Evolutionary conservation across 345 rosid genomes (phyloP), one percentile per base, ranked within the genome.

Genomic region (Citrus inodora): DNA sequence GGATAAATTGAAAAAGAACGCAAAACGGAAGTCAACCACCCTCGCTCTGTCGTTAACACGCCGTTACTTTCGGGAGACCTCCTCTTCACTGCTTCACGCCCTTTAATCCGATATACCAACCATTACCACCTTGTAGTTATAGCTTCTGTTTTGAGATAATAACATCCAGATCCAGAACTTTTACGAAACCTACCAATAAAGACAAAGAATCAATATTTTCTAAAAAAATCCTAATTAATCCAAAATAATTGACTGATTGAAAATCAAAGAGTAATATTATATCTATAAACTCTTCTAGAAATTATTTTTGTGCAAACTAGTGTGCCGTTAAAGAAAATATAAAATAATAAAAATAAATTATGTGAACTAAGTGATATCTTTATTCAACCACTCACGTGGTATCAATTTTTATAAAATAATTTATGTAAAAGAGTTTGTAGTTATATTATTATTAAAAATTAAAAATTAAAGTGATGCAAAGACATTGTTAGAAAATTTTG

Each of bases 11-110:
- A 60, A 8, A 5, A 40, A 6, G 24, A 56, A 11, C 22, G n/a
- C 3, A 48, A 32, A 55, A 53, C 28, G 70, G 51, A 74, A 68
- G 85, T 84, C 83, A 79, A 79, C 83, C 64, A 42, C 71, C 76
- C 79, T 59, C 64, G 56, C 51, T 27, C 59, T n/a, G 28, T 25
- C 76, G 76, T 73, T 59, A 37, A 38, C 6, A 72, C 82, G 82
- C 70, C 82, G 88, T 80, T 82, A 72, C 56, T 33, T 6, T 28
- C 62, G 70, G 73, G 53, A 42, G 37, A 9, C 61, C 51, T 9
- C 17, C 51, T 42, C 16, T 11, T 13, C 17, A 13, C 5, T 32
- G 17, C 25, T 3, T 27, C 33, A 0, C 1, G 3, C 22, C 0
- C 5, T 62, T 30, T 28, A 75, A 13, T 71, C 63, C 48, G 65